A percentile compares a stretch with the other conserved stretches of the same genome.
These are phyloP conservation scores for Podospora didyma DNA, from an alignment of 495 filamentous ascomycete genomes.

Conservation along the genomic window DNA sequence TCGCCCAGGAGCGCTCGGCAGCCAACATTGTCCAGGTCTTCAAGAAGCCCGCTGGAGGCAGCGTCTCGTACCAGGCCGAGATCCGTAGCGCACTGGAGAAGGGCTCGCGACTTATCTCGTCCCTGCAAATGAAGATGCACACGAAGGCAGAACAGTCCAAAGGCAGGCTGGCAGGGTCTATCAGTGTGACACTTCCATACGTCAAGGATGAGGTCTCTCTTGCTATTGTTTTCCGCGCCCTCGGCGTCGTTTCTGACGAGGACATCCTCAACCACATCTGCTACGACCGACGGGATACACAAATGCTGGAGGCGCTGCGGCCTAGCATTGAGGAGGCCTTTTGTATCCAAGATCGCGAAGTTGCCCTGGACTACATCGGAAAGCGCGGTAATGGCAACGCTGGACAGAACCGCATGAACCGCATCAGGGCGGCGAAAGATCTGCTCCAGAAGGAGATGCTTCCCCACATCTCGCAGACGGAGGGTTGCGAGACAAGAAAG, in stretches of 20 bases:
- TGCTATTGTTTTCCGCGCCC: conserved; percentile 88
- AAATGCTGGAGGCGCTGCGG: conserved; percentile 96
- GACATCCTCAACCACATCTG: conserved; percentile 97
- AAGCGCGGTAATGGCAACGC: conserved; percentile 68
- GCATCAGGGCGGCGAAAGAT: conserved; percentile 85
- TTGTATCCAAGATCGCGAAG: conserved; percentile 90
- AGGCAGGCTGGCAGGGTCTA: conserved; percentile 78
- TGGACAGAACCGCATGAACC: conserved; percentile 74
- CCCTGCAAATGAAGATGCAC: conserved; percentile 81
- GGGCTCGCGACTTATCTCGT: conserved; percentile 87
- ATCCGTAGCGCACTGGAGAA: conserved; percentile 96
- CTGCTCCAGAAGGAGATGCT: conserved; percentile 96
- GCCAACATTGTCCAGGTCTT: conserved; percentile 99
- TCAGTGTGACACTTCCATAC: conserved; percentile 85
- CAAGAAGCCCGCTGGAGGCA: conserved; percentile 85
- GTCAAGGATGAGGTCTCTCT: conserved; percentile 92
- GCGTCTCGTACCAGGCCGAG: conserved; percentile 88
- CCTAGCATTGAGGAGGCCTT: conserved; percentile 96
- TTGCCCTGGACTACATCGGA: conserved; percentile 94
- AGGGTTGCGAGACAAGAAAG: conserved; percentile 95
- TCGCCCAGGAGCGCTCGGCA: conserved; percentile 94
- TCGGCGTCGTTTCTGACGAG: conserved; percentile 95
- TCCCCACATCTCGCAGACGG: conserved; percentile 91
- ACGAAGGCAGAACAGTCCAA: conserved; percentile 74
- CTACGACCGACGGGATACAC: conserved; percentile 89